Conservation (phyloP, 306 rosid species). For the Casuarina cunninghamiana region DNA sequence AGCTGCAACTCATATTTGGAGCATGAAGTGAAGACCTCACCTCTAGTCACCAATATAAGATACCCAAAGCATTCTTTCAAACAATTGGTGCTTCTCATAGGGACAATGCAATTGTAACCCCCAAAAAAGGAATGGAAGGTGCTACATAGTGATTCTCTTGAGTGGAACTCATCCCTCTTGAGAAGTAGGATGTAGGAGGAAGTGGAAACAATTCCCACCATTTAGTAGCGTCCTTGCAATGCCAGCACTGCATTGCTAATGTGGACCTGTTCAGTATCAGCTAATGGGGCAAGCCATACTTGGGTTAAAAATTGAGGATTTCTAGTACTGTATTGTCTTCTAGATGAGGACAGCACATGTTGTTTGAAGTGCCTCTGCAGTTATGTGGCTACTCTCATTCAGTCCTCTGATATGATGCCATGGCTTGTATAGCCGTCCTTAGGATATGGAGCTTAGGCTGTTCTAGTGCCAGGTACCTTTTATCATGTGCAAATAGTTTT, state of each 20-base stretch:
- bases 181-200: not conserved
- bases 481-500: not conserved
- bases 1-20: not conserved
- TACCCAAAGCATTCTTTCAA: not conserved
- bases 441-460: not conserved
- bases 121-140: not conserved
- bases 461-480: not conserved
- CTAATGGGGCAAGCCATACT: not conserved
- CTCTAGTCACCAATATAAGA: not conserved
- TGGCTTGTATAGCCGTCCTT: not conserved
- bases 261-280: not conserved
- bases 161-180: not conserved
- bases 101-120: not conserved
- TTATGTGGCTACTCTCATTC: not conserved
- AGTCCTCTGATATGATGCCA: not conserved
- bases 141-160: not conserved
- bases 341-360: not conserved
- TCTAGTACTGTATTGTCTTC: not conserved
- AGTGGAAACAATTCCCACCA: not conserved
- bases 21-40: not conserved
- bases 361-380: not conserved
- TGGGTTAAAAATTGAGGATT: not conserved
- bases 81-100: not conserved
- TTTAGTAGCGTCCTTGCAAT: not conserved
- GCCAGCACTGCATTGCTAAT: not conserved